Evolutionary conservation across 805 yeast genomes (phyloP).

Genomic region (Starmerella bombi): DNA sequence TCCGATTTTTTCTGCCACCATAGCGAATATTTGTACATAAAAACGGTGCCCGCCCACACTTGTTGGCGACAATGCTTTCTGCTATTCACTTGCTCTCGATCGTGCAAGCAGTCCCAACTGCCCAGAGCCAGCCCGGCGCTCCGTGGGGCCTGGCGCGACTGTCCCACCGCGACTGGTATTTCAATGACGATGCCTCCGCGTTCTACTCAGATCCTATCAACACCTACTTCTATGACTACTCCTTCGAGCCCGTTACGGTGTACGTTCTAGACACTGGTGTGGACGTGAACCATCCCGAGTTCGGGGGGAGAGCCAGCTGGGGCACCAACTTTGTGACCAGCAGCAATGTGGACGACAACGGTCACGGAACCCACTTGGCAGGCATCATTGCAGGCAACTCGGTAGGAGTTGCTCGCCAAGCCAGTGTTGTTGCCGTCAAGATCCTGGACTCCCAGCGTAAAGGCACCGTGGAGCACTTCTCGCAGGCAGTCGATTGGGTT

Average conservation of each 20-base stretch:
- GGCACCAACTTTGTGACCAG: slow-evolving; percentile 68
- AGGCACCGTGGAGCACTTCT: slow-evolving; percentile 36
- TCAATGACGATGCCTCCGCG: slow-evolving; percentile 30
- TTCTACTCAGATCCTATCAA: slow-evolving; percentile 58
- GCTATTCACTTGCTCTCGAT: background rate
- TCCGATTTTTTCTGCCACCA: too few species aligned
- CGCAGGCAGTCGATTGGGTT: slow-evolving; percentile 28
- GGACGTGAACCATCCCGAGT: slow-evolving; percentile 59
- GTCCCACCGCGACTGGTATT: slow-evolving; percentile 57
- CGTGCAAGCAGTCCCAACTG: background rate
- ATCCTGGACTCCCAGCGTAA: slow-evolving; percentile 51
- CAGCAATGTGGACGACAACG: slow-evolving; percentile 73
- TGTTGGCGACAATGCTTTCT: too few species aligned
- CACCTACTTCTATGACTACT: slow-evolving; percentile 39
- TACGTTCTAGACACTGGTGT: slow-evolving; percentile 88
- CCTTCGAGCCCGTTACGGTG: slow-evolving; percentile 27
- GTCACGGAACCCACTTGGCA: slow-evolving; percentile 96
- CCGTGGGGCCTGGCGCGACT: slow-evolving; percentile 93
- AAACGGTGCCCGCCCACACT: too few species aligned
- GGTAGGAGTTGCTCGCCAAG: slow-evolving; percentile 76
- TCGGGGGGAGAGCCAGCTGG: slow-evolving; percentile 75
- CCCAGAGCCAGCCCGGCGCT: slow-evolving; percentile 52
- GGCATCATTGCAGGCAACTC: slow-evolving; percentile 76
- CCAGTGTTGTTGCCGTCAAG: slow-evolving; percentile 67
- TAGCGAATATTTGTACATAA: too few species aligned